Evolutionary conservation across 164 flowering plant species (phyloP).

Genomic region (Umbellularia californica): DNA sequence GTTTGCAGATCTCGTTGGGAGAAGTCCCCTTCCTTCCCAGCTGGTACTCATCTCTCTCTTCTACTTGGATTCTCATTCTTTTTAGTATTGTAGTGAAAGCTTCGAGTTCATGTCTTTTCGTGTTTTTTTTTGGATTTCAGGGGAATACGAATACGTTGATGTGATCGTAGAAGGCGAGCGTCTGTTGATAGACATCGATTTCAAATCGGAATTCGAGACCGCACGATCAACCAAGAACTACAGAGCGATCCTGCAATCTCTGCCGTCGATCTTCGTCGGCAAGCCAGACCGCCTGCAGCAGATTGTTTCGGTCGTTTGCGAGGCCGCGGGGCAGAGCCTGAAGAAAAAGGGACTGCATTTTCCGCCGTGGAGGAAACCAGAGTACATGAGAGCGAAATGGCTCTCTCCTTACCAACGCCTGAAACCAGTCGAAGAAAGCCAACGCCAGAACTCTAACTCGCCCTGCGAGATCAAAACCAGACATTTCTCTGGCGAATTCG

Average conservation of each 20-base stretch:
- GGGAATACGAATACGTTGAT: constrained; percentile 85
- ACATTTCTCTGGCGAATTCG: constrained; percentile 22
- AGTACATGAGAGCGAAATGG: constrained; percentile 78
- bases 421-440: not conserved
- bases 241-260: constrained; percentile 53
- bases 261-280: constrained; percentile 79
- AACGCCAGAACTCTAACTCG: not conserved
- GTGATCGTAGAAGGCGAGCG: constrained; percentile 62
- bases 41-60: constrained; percentile 44
- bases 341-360: constrained; percentile 87
- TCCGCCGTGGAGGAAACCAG: constrained; percentile 86
- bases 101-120: not conserved
- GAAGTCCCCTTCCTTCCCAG: constrained; percentile 60
- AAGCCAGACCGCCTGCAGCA: constrained; percentile 67
- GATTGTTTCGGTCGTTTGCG: constrained; percentile 60
- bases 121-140: constrained; percentile 28
- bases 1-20: constrained; percentile 84
- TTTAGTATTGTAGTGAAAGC: not conserved
- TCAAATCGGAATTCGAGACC: constrained; percentile 85
- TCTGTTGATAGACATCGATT: constrained; percentile 71
- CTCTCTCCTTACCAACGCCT: constrained; percentile 42
- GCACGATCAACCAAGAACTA: constrained; percentile 76
- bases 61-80: not conserved
- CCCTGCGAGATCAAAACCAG: constrained; percentile 9
- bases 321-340: constrained; percentile 76